Evolutionary conservation across 192 early-diverging fungal genomes (phyloP), one percentile per base, ranked within the genome.

Genomic region (Ambispora gerdemannii): DNA sequence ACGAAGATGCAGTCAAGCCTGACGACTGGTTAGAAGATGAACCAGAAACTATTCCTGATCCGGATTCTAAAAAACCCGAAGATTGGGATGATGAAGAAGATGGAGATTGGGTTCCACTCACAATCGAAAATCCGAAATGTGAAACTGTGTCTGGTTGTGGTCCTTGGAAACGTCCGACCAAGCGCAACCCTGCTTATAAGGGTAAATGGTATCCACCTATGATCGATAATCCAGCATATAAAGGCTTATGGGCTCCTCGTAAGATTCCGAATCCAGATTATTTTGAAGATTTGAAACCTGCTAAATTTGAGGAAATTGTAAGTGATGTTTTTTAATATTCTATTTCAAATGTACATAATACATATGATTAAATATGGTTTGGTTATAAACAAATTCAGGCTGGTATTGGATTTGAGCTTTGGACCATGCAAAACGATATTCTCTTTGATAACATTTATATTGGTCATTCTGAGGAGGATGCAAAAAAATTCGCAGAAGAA

Each of bases 81-180:
- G 93, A 96, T 69, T 96, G 95, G 95, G 87, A 89, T 77, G 91
- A 92, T 24, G 93, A 94, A 53, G 93, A 95, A 77, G 93, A 96
- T 75, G 95, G 95, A 53, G 95, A 95, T 71, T 96, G 92, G 91
- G 75, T 88, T 49, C 81, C 93, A 4, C 90, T 89, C 22, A 76
- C 82, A 55, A 72, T 95, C 20, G 70, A 88, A 30, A 96, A 95
- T 78, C 93, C 93, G 67, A 90, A 87, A 72, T 95, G 92, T 77
- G 85, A 77, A 32, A 82, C 86, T 13, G 87, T 77, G 27, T 49
- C 75, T 61, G 84, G 87, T 32, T 96, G 94, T 73, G 95, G 95
- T 28, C 71, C 84, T 55, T 96, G 94, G 94, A 79, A 78, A 60
- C 78, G 83, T 53, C 92, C 94, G n/a, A 82, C 78, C 74, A 93